These are phyloP conservation scores for Populus ilicifolia DNA, from an alignment of 345 rosid species.

Conservation along the genomic window DNA sequence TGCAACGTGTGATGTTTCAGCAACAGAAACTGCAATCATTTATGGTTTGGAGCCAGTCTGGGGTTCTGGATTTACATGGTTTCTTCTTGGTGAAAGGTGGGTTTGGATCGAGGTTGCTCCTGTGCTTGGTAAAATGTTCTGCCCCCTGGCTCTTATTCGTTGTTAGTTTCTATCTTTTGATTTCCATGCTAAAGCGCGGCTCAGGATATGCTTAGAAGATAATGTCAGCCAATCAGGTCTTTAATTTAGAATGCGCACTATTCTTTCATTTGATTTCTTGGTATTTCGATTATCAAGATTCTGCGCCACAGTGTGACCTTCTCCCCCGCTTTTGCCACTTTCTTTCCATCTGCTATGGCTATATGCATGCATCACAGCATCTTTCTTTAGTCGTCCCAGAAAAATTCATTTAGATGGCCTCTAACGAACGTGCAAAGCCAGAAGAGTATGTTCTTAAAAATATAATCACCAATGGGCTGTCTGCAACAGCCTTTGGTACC, in stretches of 20 bases:
- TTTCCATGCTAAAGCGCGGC: not conserved
- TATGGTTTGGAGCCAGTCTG: constrained; percentile 67
- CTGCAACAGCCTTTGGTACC: not conserved
- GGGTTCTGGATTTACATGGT: constrained; percentile 76
- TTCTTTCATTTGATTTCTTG: not conserved
- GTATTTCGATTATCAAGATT: not conserved
- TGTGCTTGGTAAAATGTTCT: constrained; percentile 41
- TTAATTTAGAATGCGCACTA: not conserved
- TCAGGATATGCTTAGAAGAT: not conserved
- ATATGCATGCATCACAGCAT: not conserved
- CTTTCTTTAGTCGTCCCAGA: not conserved
- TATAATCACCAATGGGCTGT: not conserved
- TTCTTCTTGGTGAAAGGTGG: constrained; percentile 68
- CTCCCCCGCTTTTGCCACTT: not conserved
- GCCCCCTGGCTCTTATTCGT: not conserved
- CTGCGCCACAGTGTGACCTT: no score
- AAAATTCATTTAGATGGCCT: not conserved
- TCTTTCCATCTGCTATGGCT: not conserved
- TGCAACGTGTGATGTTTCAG: constrained; percentile 59
- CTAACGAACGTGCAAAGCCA: not conserved
- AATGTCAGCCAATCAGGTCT: not conserved
- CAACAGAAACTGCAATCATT: constrained; percentile 53
- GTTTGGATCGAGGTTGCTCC: constrained; percentile 68
- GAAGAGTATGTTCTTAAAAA: not conserved
- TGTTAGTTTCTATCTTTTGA: not conserved